These are phyloP conservation scores for Talaromyces stipitatus DNA, from an alignment of 495 filamentous ascomycete species.

Conservation along the genomic window DNA sequence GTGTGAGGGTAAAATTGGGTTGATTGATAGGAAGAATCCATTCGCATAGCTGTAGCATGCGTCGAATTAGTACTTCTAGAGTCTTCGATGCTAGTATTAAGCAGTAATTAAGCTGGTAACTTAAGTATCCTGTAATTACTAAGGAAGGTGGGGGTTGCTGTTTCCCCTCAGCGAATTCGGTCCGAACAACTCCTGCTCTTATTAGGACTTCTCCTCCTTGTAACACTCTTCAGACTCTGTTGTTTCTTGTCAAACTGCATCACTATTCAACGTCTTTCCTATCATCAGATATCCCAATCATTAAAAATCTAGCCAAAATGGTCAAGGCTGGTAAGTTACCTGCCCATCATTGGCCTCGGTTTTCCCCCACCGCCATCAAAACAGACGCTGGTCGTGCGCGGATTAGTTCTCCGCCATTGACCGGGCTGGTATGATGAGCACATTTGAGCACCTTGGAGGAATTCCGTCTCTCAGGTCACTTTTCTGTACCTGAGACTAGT, in stretches of 20 bases:
- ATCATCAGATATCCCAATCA: slow-evolving; percentile 1
- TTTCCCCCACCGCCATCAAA: background rate
- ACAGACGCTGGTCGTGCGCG: slow-evolving; percentile 6
- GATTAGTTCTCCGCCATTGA: slow-evolving; percentile 26
- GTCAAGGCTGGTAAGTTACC: slow-evolving; percentile 82
- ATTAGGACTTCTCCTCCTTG: background rate
- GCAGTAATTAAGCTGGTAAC: background rate
- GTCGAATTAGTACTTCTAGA: background rate
- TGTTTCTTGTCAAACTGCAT: slow-evolving; percentile 4
- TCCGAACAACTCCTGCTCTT: background rate
- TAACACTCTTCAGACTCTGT: too few species aligned
- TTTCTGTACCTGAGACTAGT: background rate
- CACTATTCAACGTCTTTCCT: slow-evolving; percentile 2
- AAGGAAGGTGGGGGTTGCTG: background rate
- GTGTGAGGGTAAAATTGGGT: too few species aligned
- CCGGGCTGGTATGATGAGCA: slow-evolving; percentile 38
- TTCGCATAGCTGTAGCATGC: background rate
- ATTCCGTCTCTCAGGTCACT: slow-evolving; percentile 4
- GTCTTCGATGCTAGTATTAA: background rate
- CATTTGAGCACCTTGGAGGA: slow-evolving; percentile 46
- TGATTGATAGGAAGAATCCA: too few species aligned
- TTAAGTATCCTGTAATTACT: background rate
- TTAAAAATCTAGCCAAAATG: slow-evolving; percentile 57
- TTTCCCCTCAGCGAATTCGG: background rate
- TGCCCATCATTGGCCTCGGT: slow-evolving; percentile 7